Conservation (phyloP, 345 rosid species). For the Citrus sp. region DNA sequence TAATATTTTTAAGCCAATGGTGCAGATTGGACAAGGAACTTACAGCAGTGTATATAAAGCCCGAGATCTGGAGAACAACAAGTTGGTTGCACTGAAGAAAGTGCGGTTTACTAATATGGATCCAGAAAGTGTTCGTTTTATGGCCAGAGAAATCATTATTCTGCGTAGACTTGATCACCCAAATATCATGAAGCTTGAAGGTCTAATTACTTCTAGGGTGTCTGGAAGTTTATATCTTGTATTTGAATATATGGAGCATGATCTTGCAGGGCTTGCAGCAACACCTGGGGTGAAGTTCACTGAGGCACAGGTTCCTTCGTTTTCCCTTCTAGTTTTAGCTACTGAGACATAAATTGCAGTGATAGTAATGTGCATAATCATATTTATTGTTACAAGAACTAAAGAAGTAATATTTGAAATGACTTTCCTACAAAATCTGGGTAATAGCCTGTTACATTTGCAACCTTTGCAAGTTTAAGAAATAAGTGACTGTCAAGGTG, state of each 20-base stretch:
- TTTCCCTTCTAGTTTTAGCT: background rate
- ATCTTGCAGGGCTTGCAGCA: conserved; percentile 54
- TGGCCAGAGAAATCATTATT: conserved; percentile 63
- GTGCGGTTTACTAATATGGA: conserved; percentile 65
- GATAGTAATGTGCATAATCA: background rate
- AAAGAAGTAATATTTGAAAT: background rate
- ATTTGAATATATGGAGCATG: conserved; percentile 68
- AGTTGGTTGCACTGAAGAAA: conserved; percentile 58
- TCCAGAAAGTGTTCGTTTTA: conserved; percentile 64
- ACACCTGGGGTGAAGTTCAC: conserved; percentile 40
- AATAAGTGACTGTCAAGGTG: background rate
- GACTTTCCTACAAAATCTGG: background rate
- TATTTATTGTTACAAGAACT: background rate
- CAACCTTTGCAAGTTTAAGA: background rate
- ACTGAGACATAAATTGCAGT: background rate
- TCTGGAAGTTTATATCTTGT: conserved; percentile 55
- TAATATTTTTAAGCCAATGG: background rate
- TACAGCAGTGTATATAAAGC: conserved; percentile 64
- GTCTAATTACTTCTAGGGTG: conserved; percentile 47
- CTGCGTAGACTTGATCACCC: conserved; percentile 57
- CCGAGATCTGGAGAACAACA: conserved; percentile 50
- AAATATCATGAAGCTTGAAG: conserved; percentile 63
- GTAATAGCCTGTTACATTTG: background rate
- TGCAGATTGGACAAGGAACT: conserved; percentile 68
- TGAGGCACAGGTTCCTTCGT: conserved; percentile 46